phyloP scores from a whole-genome alignment of 164 flowering plant genomes.

The Hamamelis virginiana region DNA sequence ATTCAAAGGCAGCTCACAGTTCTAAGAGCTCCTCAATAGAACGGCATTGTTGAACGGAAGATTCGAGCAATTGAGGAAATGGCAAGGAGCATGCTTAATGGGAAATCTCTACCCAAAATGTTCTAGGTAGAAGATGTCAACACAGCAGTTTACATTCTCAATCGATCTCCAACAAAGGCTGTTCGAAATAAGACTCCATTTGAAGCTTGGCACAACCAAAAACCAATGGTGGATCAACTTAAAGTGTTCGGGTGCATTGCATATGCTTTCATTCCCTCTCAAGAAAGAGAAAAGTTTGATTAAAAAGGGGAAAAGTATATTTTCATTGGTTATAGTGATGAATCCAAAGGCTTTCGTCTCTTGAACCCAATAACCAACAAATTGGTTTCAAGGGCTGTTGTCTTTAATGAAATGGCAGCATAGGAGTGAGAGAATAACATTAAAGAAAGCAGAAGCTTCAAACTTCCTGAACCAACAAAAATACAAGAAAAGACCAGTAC shows the following conservation, averaged over 20 bases:
- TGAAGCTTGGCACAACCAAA: constrained; percentile 9
- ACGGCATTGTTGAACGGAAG: no score
- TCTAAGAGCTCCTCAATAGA: no score
- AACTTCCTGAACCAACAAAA: background rate
- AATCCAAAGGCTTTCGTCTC: constrained; percentile 12
- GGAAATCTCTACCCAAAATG: no score
- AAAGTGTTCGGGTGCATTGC: constrained; percentile 16
- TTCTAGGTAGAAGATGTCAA: no score
- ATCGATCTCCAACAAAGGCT: no score
- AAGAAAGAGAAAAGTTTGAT: constrained; percentile 8
- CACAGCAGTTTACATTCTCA: no score
- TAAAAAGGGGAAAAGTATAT: constrained; percentile 8
- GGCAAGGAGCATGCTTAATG: no score
- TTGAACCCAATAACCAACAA: constrained; percentile 6
- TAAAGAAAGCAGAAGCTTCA: background rate
- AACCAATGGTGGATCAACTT: constrained; percentile 7
- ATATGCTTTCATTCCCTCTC: constrained; percentile 6
- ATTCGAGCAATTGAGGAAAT: no score
- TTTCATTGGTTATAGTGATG: background rate
- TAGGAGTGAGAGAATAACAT: constrained; percentile 6
- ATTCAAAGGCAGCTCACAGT: no score
- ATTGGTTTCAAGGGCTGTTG: constrained; percentile 1
- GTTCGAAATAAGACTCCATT: no score
- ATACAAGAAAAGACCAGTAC: background rate
- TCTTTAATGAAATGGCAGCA: constrained; percentile 11